A percentile compares a stretch with the other conserved stretches of the same genome.
These are phyloP conservation scores for Pulveroboletus sp. DNA, from an alignment of 768 basidiomycete genomes.

Conservation along the genomic window DNA sequence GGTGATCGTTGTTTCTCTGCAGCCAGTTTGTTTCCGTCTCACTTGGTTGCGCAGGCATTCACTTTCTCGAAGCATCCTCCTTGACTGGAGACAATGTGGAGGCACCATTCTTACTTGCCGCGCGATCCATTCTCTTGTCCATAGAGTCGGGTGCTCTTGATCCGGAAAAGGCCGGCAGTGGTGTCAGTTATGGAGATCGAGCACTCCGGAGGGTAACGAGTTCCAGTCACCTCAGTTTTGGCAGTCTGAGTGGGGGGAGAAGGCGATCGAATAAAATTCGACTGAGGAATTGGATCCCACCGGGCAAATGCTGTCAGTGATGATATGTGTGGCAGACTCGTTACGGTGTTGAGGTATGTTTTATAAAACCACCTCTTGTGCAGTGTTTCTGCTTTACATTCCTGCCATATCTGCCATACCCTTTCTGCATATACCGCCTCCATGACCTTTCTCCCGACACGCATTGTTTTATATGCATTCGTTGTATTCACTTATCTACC, in stretches of 20 bases:
- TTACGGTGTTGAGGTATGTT: constrained; percentile 15
- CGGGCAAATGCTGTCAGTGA: constrained; percentile 61
- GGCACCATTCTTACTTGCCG: constrained; percentile 84
- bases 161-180: constrained; percentile 91
- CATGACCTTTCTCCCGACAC: constrained; percentile 5
- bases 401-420: constrained; percentile 20
- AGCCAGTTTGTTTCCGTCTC: neutral
- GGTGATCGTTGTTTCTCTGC: constrained; percentile 42
- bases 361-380: constrained; percentile 1
- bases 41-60: constrained; percentile 56
- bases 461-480: constrained; percentile 11
- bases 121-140: constrained; percentile 81
- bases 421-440: constrained; percentile 17
- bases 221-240: constrained; percentile 84
- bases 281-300: constrained; percentile 57
- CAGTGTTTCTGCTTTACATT: constrained; percentile 9
- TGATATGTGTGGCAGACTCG: neutral
- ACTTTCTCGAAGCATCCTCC: constrained; percentile 92
- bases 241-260: constrained; percentile 67
- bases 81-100: constrained; percentile 90
- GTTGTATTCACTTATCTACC: constrained; percentile 17
- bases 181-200: constrained; percentile 94
- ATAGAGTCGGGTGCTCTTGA: constrained; percentile 89
- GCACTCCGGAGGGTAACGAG: constrained; percentile 87
- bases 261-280: constrained; percentile 55